Conservation (phyloP, 164 flowering plant genomes). For the Echeveria elegans region DNA sequence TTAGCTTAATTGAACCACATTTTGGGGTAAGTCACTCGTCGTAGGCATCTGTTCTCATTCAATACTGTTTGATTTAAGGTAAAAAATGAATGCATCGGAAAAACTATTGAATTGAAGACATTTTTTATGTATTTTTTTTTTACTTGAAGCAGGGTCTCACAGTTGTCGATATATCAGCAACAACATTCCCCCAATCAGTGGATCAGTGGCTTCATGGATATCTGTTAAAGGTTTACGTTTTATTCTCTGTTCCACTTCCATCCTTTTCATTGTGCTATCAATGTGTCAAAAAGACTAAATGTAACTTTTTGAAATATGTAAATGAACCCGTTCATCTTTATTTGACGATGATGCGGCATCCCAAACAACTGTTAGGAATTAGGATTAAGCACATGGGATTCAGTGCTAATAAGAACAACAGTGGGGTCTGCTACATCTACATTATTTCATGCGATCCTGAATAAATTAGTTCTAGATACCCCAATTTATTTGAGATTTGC, state of each 20-base stretch:
- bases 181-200: conserved; percentile 91
- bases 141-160: conserved; percentile 76
- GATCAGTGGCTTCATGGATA: conserved; percentile 91
- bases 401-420: no score
- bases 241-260: not conserved
- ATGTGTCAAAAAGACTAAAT: not conserved
- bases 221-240: conserved; percentile 75
- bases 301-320: conserved; percentile 1
- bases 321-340: no score
- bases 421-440: no score
- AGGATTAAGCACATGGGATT: no score
- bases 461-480: no score
- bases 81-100: not conserved
- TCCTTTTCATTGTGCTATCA: not conserved
- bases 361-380: no score
- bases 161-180: conserved; percentile 81
- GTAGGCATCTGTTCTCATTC: not conserved
- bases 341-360: no score
- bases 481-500: no score
- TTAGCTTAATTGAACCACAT: no score
- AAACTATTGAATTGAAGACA: not conserved
- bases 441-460: no score
- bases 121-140: conserved; percentile 9
- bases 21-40: no score
- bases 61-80: not conserved